Conservation (phyloP, 2,329 filamentous ascomycete species). For the Aspergillus phoenicis region DNA sequence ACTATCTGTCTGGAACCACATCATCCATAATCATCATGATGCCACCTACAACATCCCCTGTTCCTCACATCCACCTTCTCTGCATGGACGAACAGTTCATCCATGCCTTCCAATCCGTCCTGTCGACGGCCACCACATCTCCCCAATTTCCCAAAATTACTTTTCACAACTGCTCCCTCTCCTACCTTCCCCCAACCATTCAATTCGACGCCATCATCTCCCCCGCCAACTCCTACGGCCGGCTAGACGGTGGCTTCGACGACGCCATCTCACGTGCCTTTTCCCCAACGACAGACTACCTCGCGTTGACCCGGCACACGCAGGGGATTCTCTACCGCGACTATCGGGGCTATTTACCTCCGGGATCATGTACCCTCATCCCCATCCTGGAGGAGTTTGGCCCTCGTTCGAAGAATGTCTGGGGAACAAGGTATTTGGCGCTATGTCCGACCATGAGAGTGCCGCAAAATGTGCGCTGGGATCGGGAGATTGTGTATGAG, state of each 20-base stretch:
- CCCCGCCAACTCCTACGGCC: constrained; percentile 58
- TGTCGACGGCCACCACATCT: constrained; percentile 34
- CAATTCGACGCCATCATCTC: constrained; percentile 56
- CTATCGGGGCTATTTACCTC: constrained; percentile 55
- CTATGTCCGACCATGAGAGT: constrained; percentile 59
- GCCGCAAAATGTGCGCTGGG: constrained; percentile 50
- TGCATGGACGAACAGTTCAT: constrained; percentile 45
- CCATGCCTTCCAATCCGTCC: constrained; percentile 42
- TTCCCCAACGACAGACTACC: constrained; percentile 48
- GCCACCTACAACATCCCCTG: background rate
- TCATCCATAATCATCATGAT: no score
- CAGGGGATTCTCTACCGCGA: constrained; percentile 51
- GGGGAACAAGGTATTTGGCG: constrained; percentile 49
- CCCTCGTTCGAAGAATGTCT: constrained; percentile 39
- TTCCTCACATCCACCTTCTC: constrained; percentile 48
- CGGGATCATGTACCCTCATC: constrained; percentile 55
- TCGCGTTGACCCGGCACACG: constrained; percentile 50
- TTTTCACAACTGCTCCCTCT: constrained; percentile 41
- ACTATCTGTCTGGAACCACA: no score
- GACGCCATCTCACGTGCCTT: constrained; percentile 56
- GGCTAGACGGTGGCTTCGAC: constrained; percentile 59
- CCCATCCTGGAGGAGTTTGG: constrained; percentile 45
- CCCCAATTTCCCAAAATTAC: constrained; percentile 29
- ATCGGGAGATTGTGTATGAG: constrained; percentile 58
- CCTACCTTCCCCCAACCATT: constrained; percentile 36